Evolutionary conservation across 2,329 filamentous ascomycete genomes (phyloP), one percentile per base, ranked within the genome.

Genomic region (Botrytis fabae): DNA sequence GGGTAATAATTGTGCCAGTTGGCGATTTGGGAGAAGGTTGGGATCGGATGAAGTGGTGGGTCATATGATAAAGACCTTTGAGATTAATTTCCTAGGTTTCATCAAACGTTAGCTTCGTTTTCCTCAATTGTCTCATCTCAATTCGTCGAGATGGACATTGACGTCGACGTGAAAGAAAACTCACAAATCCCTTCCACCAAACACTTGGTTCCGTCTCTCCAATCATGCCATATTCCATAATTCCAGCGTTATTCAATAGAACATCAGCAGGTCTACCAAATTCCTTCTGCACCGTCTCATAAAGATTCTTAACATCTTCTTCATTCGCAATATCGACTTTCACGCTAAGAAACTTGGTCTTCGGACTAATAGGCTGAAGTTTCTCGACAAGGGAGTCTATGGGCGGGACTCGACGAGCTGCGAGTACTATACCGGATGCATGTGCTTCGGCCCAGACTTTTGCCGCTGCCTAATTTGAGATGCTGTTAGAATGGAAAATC

Each of bases 171-270:
- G 22, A 9, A 38, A 38, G 35, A 66, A n/a, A 14, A 68, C 62
- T 59, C 32, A 72, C 70, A 20, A 72, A 18, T 46, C 5, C 40
- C 42, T 59, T 59, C 61, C 61, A 68, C 61, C 61, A 68, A 16
- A 2, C 9, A 46, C 46, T 40, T 28, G 62, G 70, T 22, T 44
- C 51, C 16, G 0, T n/a, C 16, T 72, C 70, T 18, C 48, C 62
- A 46, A 68, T 40, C 14, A 12, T 44, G 61, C 80, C 82, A 25
- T 77, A 76, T 57, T 83, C 82, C 28, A 85, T 0, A 42, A 51
- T 82, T 8, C 82, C 84, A 0, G 84, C 83, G 75, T 85, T 86
- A 72, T 83, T 83, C 62, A 85, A 75, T 2, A 85, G 72, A 4
- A 85, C 78, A 68, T 85, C 84, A 8, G 77, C 77, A 8, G 69